Evolutionary conservation across 208 protist species (phyloP).

Genomic region (Wallacemonas sp.): DNA sequence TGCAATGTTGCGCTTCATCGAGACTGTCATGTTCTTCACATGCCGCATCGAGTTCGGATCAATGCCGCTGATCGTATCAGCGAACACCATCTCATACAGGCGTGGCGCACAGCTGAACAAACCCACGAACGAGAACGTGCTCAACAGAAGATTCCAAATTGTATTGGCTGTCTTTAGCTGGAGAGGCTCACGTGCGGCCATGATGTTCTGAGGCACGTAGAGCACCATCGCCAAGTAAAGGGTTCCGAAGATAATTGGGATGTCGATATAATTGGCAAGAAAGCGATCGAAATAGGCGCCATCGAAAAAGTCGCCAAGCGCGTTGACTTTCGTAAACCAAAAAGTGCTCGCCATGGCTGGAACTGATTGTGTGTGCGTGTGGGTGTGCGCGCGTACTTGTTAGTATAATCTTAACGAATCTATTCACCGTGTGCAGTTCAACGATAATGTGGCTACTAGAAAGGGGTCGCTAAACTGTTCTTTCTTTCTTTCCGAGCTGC

Average conservation of each 20-base stretch:
- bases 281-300: background rate
- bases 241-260: conserved; percentile 34
- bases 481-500: no score
- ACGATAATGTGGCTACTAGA: no score
- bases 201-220: conserved; percentile 30
- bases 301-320: conserved; percentile 14
- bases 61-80: conserved; percentile 31
- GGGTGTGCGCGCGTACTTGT: background rate
- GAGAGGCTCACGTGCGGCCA: conserved; percentile 47
- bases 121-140: conserved; percentile 71
- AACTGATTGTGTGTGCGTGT: background rate
- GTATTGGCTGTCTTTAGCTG: conserved; percentile 60
- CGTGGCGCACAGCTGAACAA: conserved; percentile 51
- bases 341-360: background rate
- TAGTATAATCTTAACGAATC: background rate
- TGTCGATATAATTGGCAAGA: conserved; percentile 28
- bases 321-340: conserved; percentile 5
- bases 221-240: conserved; percentile 51
- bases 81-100: conserved; percentile 41
- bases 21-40: conserved; percentile 18
- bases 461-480: no score
- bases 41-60: conserved; percentile 28
- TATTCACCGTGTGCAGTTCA: no score
- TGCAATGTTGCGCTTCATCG: conserved; percentile 33
- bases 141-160: conserved; percentile 84